Evolutionary conservation across 2,329 filamentous ascomycete species (phyloP).

Genomic region (Cercospora brassicicola): DNA sequence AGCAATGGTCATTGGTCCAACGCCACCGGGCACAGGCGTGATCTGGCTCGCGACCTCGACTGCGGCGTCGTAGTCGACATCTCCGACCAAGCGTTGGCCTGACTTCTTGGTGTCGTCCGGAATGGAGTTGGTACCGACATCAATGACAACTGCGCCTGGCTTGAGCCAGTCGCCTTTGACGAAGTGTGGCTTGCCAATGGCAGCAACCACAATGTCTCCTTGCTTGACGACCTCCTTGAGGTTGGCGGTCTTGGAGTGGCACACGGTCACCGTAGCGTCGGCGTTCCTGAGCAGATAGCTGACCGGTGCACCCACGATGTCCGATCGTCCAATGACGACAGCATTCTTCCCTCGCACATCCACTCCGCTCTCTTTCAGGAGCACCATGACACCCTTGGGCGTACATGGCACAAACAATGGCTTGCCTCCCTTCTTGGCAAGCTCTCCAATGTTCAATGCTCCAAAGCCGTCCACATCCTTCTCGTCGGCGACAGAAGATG

Average conservation of each 20-base stretch:
- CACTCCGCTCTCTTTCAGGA: slow-evolving; percentile 80
- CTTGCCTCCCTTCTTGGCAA: slow-evolving; percentile 89
- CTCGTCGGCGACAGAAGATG: slow-evolving; percentile 83
- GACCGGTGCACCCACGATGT: slow-evolving; percentile 96
- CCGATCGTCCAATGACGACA: slow-evolving; percentile 89
- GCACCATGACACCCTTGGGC: slow-evolving; percentile 93
- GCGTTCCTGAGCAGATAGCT: slow-evolving; percentile 94
- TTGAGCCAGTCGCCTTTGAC: slow-evolving; percentile 96
- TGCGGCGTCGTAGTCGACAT: slow-evolving; percentile 88
- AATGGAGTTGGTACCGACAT: slow-evolving; percentile 96
- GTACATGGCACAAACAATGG: slow-evolving; percentile 94
- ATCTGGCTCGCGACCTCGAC: slow-evolving; percentile 85
- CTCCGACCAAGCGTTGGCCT: slow-evolving; percentile 86
- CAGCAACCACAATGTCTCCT: slow-evolving; percentile 87
- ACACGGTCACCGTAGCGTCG: slow-evolving; percentile 93
- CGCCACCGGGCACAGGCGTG: slow-evolving; percentile 92
- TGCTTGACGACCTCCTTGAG: slow-evolving; percentile 72
- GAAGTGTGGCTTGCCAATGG: slow-evolving; percentile 83
- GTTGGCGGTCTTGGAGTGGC: slow-evolving; percentile 82
- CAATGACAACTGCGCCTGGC: slow-evolving; percentile 90
- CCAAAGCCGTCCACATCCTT: slow-evolving; percentile 99
- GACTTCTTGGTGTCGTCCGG: slow-evolving; percentile 87
- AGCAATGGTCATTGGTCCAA: slow-evolving; percentile 97
- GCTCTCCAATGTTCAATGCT: slow-evolving; percentile 88
- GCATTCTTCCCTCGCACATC: slow-evolving; percentile 86